Conservation (phyloP, 1,284 basidiomycete species). For the Omphalotus olearius region DNA sequence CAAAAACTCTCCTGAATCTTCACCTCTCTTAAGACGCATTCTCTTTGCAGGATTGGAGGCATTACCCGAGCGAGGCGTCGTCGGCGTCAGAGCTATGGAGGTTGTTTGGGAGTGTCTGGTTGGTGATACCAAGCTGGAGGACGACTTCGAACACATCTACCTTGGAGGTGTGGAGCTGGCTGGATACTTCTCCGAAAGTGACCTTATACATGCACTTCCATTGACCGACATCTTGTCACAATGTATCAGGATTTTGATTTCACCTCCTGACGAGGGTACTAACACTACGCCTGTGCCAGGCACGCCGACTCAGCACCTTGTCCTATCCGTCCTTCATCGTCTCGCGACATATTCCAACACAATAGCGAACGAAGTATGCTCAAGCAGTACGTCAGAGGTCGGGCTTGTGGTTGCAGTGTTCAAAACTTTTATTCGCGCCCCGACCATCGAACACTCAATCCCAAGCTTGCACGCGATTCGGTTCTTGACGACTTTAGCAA, state of each 20-base stretch:
- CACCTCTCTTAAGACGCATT: slow-evolving; percentile 40
- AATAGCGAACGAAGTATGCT: slow-evolving; percentile 51
- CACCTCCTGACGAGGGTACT: slow-evolving; percentile 23
- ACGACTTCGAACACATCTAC: slow-evolving; percentile 16
- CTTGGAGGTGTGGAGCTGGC: slow-evolving; percentile 50
- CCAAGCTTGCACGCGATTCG: slow-evolving; percentile 55
- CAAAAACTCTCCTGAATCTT: not conserved
- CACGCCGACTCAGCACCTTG: slow-evolving; percentile 46
- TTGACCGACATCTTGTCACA: slow-evolving; percentile 54
- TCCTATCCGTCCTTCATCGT: slow-evolving; percentile 62
- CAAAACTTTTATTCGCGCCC: slow-evolving; percentile 51
- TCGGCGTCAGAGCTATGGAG: slow-evolving; percentile 64
- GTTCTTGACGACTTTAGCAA: slow-evolving; percentile 58
- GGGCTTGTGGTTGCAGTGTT: slow-evolving; percentile 50
- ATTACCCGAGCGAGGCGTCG: slow-evolving; percentile 59
- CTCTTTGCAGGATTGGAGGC: slow-evolving; percentile 63
- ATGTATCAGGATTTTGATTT: slow-evolving; percentile 28
- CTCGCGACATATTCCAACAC: slow-evolving; percentile 54
- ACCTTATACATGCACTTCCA: slow-evolving; percentile 42
- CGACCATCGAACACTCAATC: slow-evolving; percentile 29
- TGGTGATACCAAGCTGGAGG: slow-evolving; percentile 43
- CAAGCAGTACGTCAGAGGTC: slow-evolving; percentile 32
- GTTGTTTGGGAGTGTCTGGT: slow-evolving; percentile 69
- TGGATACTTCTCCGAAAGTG: slow-evolving; percentile 23
- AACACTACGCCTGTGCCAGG: not conserved